Conservation (phyloP, 179 eudicot species). For the Monotropa hypopitys region DNA sequence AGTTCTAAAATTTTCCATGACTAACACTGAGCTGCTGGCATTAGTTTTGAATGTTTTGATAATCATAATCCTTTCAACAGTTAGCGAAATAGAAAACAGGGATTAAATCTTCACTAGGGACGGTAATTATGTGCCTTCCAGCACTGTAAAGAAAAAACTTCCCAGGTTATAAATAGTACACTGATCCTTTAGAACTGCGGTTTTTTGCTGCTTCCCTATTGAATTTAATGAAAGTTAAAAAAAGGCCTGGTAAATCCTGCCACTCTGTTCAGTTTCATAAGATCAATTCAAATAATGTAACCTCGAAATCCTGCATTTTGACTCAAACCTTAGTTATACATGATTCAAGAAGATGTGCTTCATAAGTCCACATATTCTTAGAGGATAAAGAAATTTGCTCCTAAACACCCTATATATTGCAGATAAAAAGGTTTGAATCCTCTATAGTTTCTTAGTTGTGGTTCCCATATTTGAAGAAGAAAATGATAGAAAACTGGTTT, state of each 20-base stretch:
- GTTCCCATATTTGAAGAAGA: too few species aligned
- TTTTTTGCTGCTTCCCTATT: background rate
- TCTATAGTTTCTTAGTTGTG: background rate
- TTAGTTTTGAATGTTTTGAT: background rate
- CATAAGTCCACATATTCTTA: background rate
- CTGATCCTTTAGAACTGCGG: background rate
- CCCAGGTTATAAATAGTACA: background rate
- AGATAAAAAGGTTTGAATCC: background rate
- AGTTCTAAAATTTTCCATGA: background rate
- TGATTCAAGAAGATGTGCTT: background rate
- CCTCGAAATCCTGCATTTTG: background rate
- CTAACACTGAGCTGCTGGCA: background rate
- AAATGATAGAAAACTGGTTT: background rate
- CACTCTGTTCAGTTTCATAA: too few species aligned
- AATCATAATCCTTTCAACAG: background rate
- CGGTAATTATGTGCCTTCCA: background rate
- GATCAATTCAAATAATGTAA: background rate
- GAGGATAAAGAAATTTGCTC: background rate
- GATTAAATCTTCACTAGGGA: background rate
- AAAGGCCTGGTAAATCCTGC: background rate
- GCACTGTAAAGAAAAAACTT: background rate
- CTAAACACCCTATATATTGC: background rate
- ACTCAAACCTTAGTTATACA: background rate
- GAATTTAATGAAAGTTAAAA: too few species aligned
- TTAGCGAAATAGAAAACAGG: background rate